Evolutionary conservation across 2,329 filamentous ascomycete species (phyloP).

Genomic region (Clarireedia hainanense): DNA sequence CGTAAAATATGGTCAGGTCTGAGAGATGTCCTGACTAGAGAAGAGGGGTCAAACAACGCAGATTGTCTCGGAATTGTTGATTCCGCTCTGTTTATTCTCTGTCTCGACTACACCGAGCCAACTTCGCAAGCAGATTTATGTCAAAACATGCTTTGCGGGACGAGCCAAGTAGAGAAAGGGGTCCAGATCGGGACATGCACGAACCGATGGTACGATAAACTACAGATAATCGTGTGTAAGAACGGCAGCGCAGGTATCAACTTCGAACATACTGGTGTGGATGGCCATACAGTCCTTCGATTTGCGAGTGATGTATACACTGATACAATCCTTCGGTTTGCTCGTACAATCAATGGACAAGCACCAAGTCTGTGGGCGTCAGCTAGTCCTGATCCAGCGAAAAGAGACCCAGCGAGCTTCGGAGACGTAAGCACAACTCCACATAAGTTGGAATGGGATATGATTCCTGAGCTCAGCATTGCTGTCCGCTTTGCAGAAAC

Average conservation of each 20-base stretch:
- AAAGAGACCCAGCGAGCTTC: slow-evolving; percentile 84
- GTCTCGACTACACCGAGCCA: slow-evolving; percentile 87
- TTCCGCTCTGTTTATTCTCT: slow-evolving; percentile 85
- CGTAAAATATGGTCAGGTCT: slow-evolving; percentile 92
- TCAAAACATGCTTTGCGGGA: slow-evolving; percentile 97
- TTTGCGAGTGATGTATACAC: slow-evolving; percentile 97
- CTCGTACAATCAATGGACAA: slow-evolving; percentile 88
- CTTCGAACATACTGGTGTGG: slow-evolving; percentile 96
- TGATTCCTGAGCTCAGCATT: slow-evolving; percentile 84
- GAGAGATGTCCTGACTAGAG: slow-evolving; percentile 77
- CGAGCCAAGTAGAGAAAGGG: slow-evolving; percentile 81
- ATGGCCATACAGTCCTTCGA: slow-evolving; percentile 91
- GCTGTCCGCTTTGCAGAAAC: slow-evolving; percentile 94
- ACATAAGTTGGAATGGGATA: slow-evolving; percentile 96
- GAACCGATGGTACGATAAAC: slow-evolving; percentile 98
- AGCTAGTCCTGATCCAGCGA: slow-evolving; percentile 82
- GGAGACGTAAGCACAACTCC: slow-evolving; percentile 90
- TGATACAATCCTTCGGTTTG: slow-evolving; percentile 93
- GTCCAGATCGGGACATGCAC: slow-evolving; percentile 97
- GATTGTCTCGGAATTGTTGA: slow-evolving; percentile 95
- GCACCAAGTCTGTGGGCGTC: slow-evolving; percentile 90
- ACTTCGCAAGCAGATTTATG: slow-evolving; percentile 75
- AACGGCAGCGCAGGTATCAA: slow-evolving; percentile 98
- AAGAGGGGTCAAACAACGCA: slow-evolving; percentile 86
- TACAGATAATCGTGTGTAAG: slow-evolving; percentile 98